A percentile compares a stretch with the other conserved stretches of the same genome.
Evolutionary conservation across 495 filamentous ascomycete species (phyloP).

Genomic region (Talaromyces thailandensis): DNA sequence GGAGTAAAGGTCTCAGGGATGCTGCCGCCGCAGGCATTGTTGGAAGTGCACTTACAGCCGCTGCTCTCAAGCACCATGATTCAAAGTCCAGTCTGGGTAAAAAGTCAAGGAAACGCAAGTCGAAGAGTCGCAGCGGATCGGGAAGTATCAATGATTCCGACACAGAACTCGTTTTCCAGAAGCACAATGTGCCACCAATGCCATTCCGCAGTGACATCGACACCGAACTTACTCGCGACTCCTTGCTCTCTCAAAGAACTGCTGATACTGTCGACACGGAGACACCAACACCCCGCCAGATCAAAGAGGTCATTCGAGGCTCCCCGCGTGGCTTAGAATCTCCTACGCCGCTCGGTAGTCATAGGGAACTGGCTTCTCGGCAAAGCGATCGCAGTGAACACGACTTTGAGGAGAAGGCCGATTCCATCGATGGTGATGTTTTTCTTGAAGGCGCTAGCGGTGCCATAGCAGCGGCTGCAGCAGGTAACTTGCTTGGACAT

Average conservation of each 20-base stretch:
- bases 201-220: slow-evolving; percentile 77
- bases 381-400: slow-evolving; percentile 51
- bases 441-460: slow-evolving; percentile 24
- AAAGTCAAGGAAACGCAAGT: slow-evolving; percentile 35
- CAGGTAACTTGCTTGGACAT: slow-evolving; percentile 33
- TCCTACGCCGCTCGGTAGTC: slow-evolving; percentile 40
- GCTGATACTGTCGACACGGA: slow-evolving; percentile 57
- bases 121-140: slow-evolving; percentile 46
- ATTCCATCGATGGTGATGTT: slow-evolving; percentile 37
- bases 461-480: slow-evolving; percentile 37
- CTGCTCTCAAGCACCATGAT: slow-evolving; percentile 56
- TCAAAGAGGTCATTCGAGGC: slow-evolving; percentile 48
- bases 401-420: slow-evolving; percentile 33
- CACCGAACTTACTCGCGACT: slow-evolving; percentile 81
- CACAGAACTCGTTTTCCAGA: slow-evolving; percentile 53
- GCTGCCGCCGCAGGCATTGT: slow-evolving; percentile 46
- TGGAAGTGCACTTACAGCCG: slow-evolving; percentile 50
- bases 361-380: slow-evolving; percentile 41
- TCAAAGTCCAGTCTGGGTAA: slow-evolving; percentile 50
- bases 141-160: slow-evolving; percentile 49
- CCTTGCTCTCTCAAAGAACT: slow-evolving; percentile 76
- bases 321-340: slow-evolving; percentile 42
- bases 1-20: slow-evolving; percentile 50
- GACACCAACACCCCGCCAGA: slow-evolving; percentile 36
- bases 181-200: slow-evolving; percentile 63